phyloP scores from a whole-genome alignment of 805 yeast species.

The Torulaspora indica region DNA sequence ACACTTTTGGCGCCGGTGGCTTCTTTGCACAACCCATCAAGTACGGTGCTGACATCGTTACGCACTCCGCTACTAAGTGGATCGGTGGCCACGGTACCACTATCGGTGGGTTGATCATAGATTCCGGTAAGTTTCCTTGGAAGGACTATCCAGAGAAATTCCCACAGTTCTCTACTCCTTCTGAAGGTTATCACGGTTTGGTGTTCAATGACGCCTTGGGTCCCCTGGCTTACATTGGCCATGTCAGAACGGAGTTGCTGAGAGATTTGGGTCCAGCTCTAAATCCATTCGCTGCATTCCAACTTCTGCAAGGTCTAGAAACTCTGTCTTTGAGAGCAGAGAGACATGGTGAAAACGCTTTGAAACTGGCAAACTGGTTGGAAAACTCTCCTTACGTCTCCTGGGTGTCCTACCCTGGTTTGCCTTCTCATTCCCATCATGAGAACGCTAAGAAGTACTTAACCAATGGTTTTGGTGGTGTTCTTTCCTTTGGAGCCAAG shows the following conservation, averaged over 20 bases:
- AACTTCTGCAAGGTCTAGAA: slow-evolving; percentile 86
- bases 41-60: slow-evolving; percentile 86
- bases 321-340: slow-evolving; percentile 91
- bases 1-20: slow-evolving; percentile 97
- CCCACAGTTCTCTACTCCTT: slow-evolving; percentile 88
- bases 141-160: slow-evolving; percentile 74
- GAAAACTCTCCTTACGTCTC: slow-evolving; percentile 68
- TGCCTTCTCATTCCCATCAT: slow-evolving; percentile 71
- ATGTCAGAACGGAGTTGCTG: slow-evolving; percentile 74
- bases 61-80: slow-evolving; percentile 96
- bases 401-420: slow-evolving; percentile 92
- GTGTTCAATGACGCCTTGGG: slow-evolving; percentile 79
- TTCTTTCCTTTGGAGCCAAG: slow-evolving; percentile 85
- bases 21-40: slow-evolving; percentile 77
- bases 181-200: slow-evolving; percentile 91
- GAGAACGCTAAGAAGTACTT: slow-evolving; percentile 80
- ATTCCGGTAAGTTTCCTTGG: slow-evolving; percentile 93
- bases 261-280: slow-evolving; percentile 90
- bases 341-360: slow-evolving; percentile 81
- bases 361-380: slow-evolving; percentile 71
- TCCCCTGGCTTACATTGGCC: slow-evolving; percentile 69
- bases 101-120: slow-evolving; percentile 85
- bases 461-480: slow-evolving; percentile 77
- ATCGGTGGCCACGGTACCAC: slow-evolving; percentile 97
- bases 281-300: slow-evolving; percentile 85